phyloP scores from a whole-genome alignment of 2,329 filamentous ascomycete genomes.

The Trichoderma breve region DNA sequence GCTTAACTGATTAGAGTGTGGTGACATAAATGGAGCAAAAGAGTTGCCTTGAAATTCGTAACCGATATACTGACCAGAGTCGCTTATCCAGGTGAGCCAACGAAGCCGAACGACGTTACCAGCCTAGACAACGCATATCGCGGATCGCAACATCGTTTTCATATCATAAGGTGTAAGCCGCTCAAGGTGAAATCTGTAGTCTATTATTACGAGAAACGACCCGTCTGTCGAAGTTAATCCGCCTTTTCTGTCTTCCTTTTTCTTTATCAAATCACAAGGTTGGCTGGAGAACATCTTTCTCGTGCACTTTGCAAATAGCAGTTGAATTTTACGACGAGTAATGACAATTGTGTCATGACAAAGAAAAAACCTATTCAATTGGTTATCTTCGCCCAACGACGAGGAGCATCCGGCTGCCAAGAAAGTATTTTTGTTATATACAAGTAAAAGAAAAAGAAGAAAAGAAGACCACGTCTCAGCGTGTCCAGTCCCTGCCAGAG shows the following conservation, averaged over 20 bases:
- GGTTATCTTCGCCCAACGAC: neutral
- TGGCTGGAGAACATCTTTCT: neutral
- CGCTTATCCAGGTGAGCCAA: neutral
- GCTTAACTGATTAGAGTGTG: conserved; percentile 19
- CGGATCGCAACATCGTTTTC: neutral
- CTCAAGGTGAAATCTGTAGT: neutral
- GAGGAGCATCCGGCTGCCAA: conserved; percentile 7
- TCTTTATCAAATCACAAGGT: neutral
- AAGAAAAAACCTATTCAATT: neutral
- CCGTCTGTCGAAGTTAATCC: neutral
- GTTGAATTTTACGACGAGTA: neutral
- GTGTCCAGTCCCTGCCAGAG: neutral
- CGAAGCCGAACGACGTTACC: neutral
- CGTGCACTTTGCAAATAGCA: neutral
- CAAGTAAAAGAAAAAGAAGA: neutral
- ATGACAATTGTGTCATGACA: neutral
- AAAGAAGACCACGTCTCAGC: neutral
- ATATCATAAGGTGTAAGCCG: neutral
- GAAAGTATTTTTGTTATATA: conserved; percentile 8
- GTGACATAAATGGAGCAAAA: neutral
- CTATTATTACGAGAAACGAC: neutral
- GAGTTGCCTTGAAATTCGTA: neutral
- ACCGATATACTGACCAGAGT: neutral
- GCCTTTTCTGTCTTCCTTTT: neutral
- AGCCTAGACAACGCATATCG: neutral